Conservation (phyloP, 306 rosid genomes). For the Crotalaria pallida region DNA sequence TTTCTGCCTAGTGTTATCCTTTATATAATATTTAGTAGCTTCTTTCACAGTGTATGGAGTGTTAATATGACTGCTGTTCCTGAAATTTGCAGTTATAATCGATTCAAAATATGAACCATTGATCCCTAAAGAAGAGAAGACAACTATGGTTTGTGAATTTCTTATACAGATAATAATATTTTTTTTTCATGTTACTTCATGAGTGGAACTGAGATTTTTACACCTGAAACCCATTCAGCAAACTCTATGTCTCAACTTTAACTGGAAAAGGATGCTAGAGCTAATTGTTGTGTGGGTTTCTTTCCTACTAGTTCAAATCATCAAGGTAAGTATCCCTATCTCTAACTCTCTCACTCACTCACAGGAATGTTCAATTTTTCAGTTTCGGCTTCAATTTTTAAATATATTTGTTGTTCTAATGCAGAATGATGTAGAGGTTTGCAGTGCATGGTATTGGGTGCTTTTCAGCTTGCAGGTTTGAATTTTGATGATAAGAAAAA, state of each 20-base stretch:
- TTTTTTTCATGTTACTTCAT: background rate
- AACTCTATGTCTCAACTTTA: conserved; percentile 56
- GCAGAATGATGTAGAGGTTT: conserved; percentile 56
- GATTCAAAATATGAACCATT: conserved; percentile 50
- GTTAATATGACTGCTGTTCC: background rate
- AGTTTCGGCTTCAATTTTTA: background rate
- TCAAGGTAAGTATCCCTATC: conserved; percentile 47
- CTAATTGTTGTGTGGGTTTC: conserved; percentile 50
- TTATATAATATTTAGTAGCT: background rate
- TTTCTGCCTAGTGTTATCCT: background rate
- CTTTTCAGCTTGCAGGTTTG: conserved; percentile 72
- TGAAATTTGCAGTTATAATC: conserved; percentile 49
- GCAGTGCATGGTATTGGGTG: conserved; percentile 78
- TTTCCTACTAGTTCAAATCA: conserved; percentile 67
- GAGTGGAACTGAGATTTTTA: background rate
- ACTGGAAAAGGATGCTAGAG: conserved; percentile 55
- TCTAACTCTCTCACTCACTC: background rate
- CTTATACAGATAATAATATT: background rate
- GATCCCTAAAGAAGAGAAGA: conserved; percentile 51
- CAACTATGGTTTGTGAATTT: conserved; percentile 40
- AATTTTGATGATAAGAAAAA: background rate
- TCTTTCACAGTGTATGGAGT: background rate
- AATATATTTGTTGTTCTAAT: conserved; percentile 4
- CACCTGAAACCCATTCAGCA: conserved; percentile 38
- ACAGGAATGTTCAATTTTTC: background rate